Evolutionary conservation across 2,329 filamentous ascomycete species (phyloP).

Genomic region (Aspergillus aculeatus): DNA sequence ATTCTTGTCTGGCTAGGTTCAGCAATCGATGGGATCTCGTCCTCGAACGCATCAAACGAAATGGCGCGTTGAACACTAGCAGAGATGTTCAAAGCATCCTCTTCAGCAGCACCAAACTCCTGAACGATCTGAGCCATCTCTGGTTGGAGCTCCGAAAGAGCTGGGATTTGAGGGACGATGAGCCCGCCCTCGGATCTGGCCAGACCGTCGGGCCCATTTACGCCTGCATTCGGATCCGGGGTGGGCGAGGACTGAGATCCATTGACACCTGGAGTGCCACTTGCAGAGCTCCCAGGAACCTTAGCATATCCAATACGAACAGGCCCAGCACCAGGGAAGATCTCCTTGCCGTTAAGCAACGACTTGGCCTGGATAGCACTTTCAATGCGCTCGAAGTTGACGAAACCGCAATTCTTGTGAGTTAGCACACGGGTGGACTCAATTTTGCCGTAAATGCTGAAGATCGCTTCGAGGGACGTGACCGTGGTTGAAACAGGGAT

Average conservation of each 20-base stretch:
- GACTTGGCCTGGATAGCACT: slow-evolving; percentile 87
- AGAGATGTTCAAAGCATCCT: slow-evolving; percentile 72
- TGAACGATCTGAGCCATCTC: slow-evolving; percentile 84
- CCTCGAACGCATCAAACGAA: slow-evolving; percentile 66
- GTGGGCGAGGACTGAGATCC: slow-evolving; percentile 87
- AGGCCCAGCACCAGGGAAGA: slow-evolving; percentile 93
- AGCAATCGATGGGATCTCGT: slow-evolving; percentile 84
- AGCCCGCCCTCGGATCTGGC: slow-evolving; percentile 35
- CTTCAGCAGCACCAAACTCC: slow-evolving; percentile 81
- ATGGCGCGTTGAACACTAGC: slow-evolving; percentile 74
- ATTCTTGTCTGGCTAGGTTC: slow-evolving; percentile 86
- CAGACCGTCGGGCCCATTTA: slow-evolving; percentile 29
- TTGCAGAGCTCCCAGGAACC: slow-evolving; percentile 77
- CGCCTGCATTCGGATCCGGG: slow-evolving; percentile 70
- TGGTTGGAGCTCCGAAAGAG: slow-evolving; percentile 72
- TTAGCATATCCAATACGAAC: slow-evolving; percentile 97
- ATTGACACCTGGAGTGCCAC: slow-evolving; percentile 80
- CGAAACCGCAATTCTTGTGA: slow-evolving; percentile 98
- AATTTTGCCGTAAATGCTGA: slow-evolving; percentile 88
- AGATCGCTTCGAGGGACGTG: slow-evolving; percentile 91
- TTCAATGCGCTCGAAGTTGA: slow-evolving; percentile 91
- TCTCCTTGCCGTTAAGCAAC: slow-evolving; percentile 91
- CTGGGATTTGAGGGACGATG: slow-evolving; percentile 59
- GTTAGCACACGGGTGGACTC: slow-evolving; percentile 90
- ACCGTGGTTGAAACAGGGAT: slow-evolving; percentile 96